Evolutionary conservation across 495 filamentous ascomycete species (phyloP).

Genomic region (Talaromyces adpressus): DNA sequence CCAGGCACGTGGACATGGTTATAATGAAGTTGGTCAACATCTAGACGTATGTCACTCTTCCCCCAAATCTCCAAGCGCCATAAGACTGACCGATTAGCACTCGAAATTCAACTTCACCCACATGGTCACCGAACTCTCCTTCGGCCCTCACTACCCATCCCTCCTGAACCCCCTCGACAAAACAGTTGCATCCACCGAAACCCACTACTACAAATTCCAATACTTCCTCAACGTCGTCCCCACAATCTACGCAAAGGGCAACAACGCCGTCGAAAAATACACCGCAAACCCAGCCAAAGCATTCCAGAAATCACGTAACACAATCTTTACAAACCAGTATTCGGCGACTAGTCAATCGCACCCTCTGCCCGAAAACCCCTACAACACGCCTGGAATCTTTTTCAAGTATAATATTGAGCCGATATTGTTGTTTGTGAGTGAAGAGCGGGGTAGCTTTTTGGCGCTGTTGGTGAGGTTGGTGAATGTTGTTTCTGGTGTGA

Average conservation of each 20-base stretch:
- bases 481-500: conserved; percentile 56
- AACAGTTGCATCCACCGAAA: conserved; percentile 66
- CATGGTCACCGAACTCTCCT: conserved; percentile 93
- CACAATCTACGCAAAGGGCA: conserved; percentile 75
- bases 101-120: conserved; percentile 97
- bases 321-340: conserved; percentile 94
- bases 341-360: conserved; percentile 82
- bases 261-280: conserved; percentile 37
- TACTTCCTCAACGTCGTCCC: conserved; percentile 97
- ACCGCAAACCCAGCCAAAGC: conserved; percentile 18
- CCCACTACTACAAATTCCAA: conserved; percentile 92
- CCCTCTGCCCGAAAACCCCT: conserved; percentile 54
- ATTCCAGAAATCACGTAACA: conserved; percentile 31
- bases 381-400: conserved; percentile 78
- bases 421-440: conserved; percentile 76
- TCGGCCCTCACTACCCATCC: conserved; percentile 89
- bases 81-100: no score
- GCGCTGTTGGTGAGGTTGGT: conserved; percentile 68
- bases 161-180: conserved; percentile 91
- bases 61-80: no score
- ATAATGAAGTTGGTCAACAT: conserved; percentile 71
- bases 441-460: conserved; percentile 69
- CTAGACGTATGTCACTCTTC: conserved; percentile 58
- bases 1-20: conserved; percentile 80
- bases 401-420: conserved; percentile 99